Conservation (phyloP, 345 rosid genomes). For the Isatis tinctoria region DNA sequence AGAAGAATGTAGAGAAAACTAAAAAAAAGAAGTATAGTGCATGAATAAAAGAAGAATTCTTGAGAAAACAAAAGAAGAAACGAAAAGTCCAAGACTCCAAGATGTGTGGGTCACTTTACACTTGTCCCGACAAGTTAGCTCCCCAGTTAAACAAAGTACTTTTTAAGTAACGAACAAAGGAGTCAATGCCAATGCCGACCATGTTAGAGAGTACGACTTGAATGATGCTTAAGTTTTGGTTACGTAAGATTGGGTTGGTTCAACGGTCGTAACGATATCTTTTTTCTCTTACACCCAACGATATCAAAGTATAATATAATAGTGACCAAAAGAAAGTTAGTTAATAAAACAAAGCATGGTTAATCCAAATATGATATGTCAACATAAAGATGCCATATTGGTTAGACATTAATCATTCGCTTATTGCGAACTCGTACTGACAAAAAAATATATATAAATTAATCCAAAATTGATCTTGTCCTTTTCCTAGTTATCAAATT, state of each 20-base stretch:
- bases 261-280: neutral
- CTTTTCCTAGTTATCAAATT: neutral
- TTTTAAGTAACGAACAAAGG: neutral
- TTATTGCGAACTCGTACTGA: too few relatives aligned
- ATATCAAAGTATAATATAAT: too few relatives aligned
- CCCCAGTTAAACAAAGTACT: neutral
- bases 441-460: too few relatives aligned
- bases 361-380: too few relatives aligned
- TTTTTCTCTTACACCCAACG: too few relatives aligned
- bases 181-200: conserved; percentile 27
- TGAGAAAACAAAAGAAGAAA: neutral
- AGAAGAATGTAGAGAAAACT: too few relatives aligned
- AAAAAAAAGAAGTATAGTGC: too few relatives aligned
- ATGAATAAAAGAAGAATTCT: neutral
- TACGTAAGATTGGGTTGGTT: neutral
- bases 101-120: conserved; percentile 12
- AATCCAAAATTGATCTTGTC: neutral
- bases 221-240: neutral
- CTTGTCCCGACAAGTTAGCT: conserved; percentile 11
- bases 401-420: too few relatives aligned
- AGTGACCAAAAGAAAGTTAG: too few relatives aligned
- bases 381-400: too few relatives aligned
- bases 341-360: too few relatives aligned
- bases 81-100: conserved; percentile 3
- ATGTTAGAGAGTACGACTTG: neutral